Evolutionary conservation across 2,329 filamentous ascomycete species (phyloP), one percentile per base, ranked within the genome.

Genomic region (Penicillium palitans): DNA sequence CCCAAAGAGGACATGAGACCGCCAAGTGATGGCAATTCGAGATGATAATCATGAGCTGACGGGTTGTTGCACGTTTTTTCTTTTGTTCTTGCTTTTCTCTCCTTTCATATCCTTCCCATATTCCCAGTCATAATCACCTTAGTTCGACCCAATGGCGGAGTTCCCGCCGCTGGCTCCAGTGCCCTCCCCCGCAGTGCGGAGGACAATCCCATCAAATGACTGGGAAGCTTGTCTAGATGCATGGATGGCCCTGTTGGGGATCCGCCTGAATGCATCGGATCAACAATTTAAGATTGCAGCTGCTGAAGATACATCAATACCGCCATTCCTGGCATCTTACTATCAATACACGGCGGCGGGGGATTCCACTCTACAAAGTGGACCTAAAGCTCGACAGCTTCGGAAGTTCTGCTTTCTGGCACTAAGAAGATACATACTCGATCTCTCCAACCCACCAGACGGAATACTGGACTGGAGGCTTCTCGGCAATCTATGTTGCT

Each of bases 201-300:
- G 84, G 64, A 83, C 83, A 65, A 83, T 96, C 59, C 80, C 82
- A 40, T 77, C 86, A 4, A 77, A 82, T 51, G 90, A 96, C 75
- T 96, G 92, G 92, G 82, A 88, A 63, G 81, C 84, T 33, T 91
- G 89, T 71, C 78, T 96, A 47, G 84, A 89, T 62, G 87, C 90
- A 37, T 97, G 91, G 91, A 78, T 87, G 19, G 78, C 84, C 12
- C 81, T 96, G 7, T 78, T 85, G 7, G 81, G 87, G 53, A 82
- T 87, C 3, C 84, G 92, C 62, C 74, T 95, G 31, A 80, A 83
- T 15, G 75, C 89, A 0, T 67, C 83, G 0, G 80, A 85, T 7
- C 68, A 80, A 1, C 77, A 85, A 0, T 89, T 95, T 61, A 64
- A 72, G 47, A 70, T 74, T 37, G 73, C 76, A 27, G 79, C 84